These are phyloP conservation scores for Mycena maculata DNA, from an alignment of 768 basidiomycete species.

Conservation along the genomic window DNA sequence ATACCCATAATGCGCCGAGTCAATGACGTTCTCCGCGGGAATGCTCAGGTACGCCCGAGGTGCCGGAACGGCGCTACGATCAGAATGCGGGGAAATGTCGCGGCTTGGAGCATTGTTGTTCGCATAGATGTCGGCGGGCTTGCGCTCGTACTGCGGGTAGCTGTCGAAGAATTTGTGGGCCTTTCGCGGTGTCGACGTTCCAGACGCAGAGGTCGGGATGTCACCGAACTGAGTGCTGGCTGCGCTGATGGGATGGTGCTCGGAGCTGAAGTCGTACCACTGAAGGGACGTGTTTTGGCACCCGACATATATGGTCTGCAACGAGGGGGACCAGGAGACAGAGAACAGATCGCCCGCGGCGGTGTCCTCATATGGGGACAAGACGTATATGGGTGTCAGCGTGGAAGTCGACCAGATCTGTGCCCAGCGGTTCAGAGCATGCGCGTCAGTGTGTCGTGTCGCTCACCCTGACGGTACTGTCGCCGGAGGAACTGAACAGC, in stretches of 20 bases:
- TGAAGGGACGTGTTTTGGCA: constrained; percentile 95
- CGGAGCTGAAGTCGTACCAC: constrained; percentile 74
- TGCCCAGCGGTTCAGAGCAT: constrained; percentile 6
- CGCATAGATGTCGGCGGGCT: constrained; percentile 75
- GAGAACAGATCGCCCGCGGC: constrained; percentile 91
- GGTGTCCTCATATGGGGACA: constrained; percentile 82
- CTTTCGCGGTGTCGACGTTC: constrained; percentile 51
- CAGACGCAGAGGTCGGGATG: constrained; percentile 40
- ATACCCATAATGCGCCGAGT: constrained; percentile 95
- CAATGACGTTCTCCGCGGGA: constrained; percentile 76
- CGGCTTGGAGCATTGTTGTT: constrained; percentile 59
- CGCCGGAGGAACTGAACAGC: constrained; percentile 93
- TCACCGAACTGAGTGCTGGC: constrained; percentile 32
- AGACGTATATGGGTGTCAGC: constrained; percentile 73
- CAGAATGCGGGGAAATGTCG: constrained; percentile 45
- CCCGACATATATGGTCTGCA: constrained; percentile 84
- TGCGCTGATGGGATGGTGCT: constrained; percentile 28
- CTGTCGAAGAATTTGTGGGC: constrained; percentile 94
- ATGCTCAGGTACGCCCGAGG: constrained; percentile 63
- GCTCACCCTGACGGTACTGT: constrained; percentile 87
- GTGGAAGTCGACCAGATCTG: constrained; percentile 87
- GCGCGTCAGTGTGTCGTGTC: not conserved
- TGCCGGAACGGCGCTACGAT: constrained; percentile 37
- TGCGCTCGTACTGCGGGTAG: constrained; percentile 78
- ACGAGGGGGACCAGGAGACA: constrained; percentile 76